Evolutionary conservation across 2,329 filamentous ascomycete species (phyloP), one percentile per base, ranked within the genome.

Genomic region (Colletotrichum tofieldiae): DNA sequence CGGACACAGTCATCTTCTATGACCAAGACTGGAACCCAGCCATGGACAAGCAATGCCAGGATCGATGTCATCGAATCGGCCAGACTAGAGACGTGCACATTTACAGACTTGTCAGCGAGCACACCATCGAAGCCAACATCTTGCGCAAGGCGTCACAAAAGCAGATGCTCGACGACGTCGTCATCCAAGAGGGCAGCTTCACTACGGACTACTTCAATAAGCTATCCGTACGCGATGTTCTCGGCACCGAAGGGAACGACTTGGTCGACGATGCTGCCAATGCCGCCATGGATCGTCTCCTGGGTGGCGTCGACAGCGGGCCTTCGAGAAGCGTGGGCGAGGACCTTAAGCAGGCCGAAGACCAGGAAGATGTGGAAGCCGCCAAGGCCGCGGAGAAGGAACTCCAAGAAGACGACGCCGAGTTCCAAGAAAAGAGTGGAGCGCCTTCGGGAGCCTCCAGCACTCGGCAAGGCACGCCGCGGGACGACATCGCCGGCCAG

Each of bases 1-100:
- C 96, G 6, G 96, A 98, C 81, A 98, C 95, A 0, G 96, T 99
- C 77, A 98, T 99, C 76, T 99, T 99, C 82, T 99, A 98, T 83
- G 96, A 99, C 79, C 92, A 98, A 72, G 96, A 99, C 81, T 99
- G 97, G 97, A 99, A 99, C 78, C 96, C 96, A 0, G 96, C 97
- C 63, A 99, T 99, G 96, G 96, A 99, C 85, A 98, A 98, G 82
- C 96, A 99, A 82, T 99, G 96, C 78, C 97, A 99, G 83, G 97
- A 99, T 81, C 91, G 96, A 77, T 97, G 94, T 78, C 96, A 99
- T 84, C 94, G 96, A 75, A 99, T 99, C 76, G 96, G 96, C 1
- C 96, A 99, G 82, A 98, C 96, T 0, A 92, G 96, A 39, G 96
- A 99, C 80, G 96, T 99, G 41, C 96, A 98, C 81, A 98, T 99